phyloP scores from a whole-genome alignment of 192 early-diverging fungal genomes.

The Mortierella alpina region DNA sequence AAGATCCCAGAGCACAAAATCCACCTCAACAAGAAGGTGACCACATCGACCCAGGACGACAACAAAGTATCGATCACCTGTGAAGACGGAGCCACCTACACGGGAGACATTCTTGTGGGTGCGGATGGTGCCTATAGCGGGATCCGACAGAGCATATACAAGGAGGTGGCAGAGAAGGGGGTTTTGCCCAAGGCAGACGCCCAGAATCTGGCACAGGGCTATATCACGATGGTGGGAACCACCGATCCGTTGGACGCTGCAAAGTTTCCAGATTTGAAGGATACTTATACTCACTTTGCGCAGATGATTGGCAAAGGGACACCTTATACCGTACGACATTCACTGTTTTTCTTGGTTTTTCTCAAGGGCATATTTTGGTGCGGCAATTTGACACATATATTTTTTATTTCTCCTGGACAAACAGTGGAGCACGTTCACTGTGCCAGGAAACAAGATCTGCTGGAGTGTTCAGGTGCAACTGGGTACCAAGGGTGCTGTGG shows the following conservation, averaged over 20 bases:
- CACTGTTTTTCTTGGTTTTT: neutral
- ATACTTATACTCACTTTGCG: neutral
- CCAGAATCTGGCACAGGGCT: neutral
- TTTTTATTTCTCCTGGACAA: neutral
- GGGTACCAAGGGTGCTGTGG: neutral
- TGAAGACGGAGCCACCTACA: neutral
- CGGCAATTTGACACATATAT: neutral
- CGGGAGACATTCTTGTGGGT: slow-evolving; percentile 25
- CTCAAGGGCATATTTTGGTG: neutral
- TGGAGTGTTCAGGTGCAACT: slow-evolving; percentile 10
- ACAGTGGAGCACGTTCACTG: slow-evolving; percentile 14
- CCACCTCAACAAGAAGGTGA: slow-evolving; percentile 21
- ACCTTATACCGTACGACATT: slow-evolving; percentile 2
- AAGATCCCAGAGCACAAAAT: slow-evolving; percentile 6
- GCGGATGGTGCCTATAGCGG: slow-evolving; percentile 24
- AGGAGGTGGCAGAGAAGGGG: neutral
- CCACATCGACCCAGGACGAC: neutral
- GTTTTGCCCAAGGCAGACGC: neutral
- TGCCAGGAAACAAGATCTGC: slow-evolving; percentile 1
- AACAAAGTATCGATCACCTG: slow-evolving; percentile 4
- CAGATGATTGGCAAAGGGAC: slow-evolving; percentile 16
- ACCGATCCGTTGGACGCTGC: neutral
- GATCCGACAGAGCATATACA: slow-evolving; percentile 14
- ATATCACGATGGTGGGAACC: slow-evolving; percentile 11
- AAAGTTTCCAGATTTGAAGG: slow-evolving; percentile 7